Evolutionary conservation across 495 filamentous ascomycete genomes (phyloP).

Genomic region (Aspergillus affinis): DNA sequence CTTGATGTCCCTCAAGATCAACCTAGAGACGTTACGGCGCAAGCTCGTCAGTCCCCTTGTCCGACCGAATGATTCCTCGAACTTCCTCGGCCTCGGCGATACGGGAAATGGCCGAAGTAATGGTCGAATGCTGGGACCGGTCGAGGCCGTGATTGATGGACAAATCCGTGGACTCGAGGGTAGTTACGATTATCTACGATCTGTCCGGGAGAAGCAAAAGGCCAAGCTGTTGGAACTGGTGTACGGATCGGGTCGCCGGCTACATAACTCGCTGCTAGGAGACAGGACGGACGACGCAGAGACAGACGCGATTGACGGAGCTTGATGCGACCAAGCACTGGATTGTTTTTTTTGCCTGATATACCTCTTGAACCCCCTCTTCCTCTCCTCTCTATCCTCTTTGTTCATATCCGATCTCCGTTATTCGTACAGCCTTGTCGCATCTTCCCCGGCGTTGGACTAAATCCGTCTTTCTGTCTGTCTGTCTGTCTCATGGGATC

Average conservation of each 20-base stretch:
- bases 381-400: background rate
- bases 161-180: conserved; percentile 81
- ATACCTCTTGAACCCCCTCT: background rate
- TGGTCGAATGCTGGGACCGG: conserved; percentile 58
- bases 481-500: background rate
- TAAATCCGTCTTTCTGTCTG: background rate
- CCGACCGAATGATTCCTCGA: conserved; percentile 57
- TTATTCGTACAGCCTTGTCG: background rate
- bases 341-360: background rate
- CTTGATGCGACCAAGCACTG: background rate
- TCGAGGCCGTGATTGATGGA: conserved; percentile 63
- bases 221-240: conserved; percentile 77
- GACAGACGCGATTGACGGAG: conserved; percentile 15
- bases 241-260: conserved; percentile 58
- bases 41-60: conserved; percentile 83
- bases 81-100: conserved; percentile 39
- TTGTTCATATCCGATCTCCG: background rate
- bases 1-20: conserved; percentile 74
- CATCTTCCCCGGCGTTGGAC: background rate
- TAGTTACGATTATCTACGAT: conserved; percentile 71
- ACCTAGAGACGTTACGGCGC: conserved; percentile 71
- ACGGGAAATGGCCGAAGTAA: conserved; percentile 33
- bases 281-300: conserved; percentile 21
- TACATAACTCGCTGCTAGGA: conserved; percentile 29
- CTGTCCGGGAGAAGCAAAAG: conserved; percentile 74